phyloP scores from a whole-genome alignment of 2,329 filamentous ascomycete species.

The Lasiodiplodia gonubiensis region DNA sequence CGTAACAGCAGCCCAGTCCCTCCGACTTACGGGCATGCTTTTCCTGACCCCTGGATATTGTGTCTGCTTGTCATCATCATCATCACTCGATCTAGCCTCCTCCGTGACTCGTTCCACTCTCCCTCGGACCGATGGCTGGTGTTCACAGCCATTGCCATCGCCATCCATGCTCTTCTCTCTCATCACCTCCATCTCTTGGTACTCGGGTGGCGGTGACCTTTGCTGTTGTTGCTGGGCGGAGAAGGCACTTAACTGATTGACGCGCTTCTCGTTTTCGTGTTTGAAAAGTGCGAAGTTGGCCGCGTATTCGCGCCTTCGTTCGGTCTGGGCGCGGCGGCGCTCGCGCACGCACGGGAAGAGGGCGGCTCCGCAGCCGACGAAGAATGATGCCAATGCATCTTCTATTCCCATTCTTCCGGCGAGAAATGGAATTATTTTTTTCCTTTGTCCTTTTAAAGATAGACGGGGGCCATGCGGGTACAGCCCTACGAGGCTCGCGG shows the following conservation, averaged over 20 bases:
- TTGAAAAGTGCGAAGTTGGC: slow-evolving; percentile 10
- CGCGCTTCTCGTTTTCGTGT: slow-evolving; percentile 18
- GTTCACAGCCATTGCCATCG: neutral
- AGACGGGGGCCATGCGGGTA: no score
- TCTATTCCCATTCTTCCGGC: neutral
- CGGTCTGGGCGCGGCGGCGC: slow-evolving; percentile 9
- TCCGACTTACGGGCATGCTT: slow-evolving; percentile 6
- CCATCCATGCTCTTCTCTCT: neutral
- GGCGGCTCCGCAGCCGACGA: slow-evolving; percentile 12
- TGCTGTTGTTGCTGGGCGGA: neutral
- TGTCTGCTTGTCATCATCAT: neutral
- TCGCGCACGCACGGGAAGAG: slow-evolving; percentile 2
- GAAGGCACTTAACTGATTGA: slow-evolving; percentile 1
- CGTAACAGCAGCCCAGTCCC: slow-evolving; percentile 3
- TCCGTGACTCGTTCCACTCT: neutral
- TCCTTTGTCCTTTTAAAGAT: neutral
- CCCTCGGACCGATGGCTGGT: neutral
- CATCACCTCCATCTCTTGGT: neutral
- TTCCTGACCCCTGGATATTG: neutral
- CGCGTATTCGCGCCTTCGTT: slow-evolving; percentile 19
- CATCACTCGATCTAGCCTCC: neutral
- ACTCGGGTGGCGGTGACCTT: neutral
- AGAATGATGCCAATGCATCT: slow-evolving; percentile 3
- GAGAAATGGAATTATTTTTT: neutral
- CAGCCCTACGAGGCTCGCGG: no score